phyloP scores from a whole-genome alignment of 139 green algal species.

The Micractinium conductrix region DNA sequence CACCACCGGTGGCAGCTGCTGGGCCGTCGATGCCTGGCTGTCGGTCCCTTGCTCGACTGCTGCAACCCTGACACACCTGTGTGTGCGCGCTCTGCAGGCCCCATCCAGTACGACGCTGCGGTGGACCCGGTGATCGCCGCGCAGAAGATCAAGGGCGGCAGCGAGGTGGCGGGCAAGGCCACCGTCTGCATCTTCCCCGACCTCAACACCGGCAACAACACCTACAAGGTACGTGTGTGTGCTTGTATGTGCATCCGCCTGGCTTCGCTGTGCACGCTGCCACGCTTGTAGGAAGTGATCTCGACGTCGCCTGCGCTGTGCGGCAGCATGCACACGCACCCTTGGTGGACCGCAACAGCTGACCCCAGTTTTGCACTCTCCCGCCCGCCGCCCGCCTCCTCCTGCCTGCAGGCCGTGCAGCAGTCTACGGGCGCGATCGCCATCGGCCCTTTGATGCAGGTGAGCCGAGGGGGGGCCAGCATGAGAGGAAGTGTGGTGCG shows the following conservation, averaged over 20 bases:
- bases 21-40: too few species aligned
- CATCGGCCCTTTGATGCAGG: slow-evolving; percentile 89
- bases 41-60: too few species aligned
- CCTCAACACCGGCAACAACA: slow-evolving; percentile 93
- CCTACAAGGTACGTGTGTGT: slow-evolving; percentile 72
- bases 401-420: slow-evolving; percentile 57
- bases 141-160: slow-evolving; percentile 79
- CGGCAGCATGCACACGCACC: too few species aligned
- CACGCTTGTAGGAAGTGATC: too few species aligned
- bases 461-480: neutral
- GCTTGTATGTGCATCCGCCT: neutral
- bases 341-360: too few species aligned
- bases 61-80: neutral
- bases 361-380: too few species aligned
- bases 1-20: too few species aligned
- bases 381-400: neutral
- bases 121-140: slow-evolving; percentile 76
- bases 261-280: too few species aligned
- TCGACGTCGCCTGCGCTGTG: too few species aligned
- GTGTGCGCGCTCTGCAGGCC: slow-evolving; percentile 23
- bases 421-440: slow-evolving; percentile 81
- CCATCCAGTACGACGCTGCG: slow-evolving; percentile 88
- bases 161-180: slow-evolving; percentile 81
- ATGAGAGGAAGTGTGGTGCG: neutral
- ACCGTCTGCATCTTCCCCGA: slow-evolving; percentile 93